A percentile compares a stretch with the other conserved stretches of the same genome.
phyloP scores from a whole-genome alignment of 2,329 filamentous ascomycete species.

The Sclerotinia spermophila region DNA sequence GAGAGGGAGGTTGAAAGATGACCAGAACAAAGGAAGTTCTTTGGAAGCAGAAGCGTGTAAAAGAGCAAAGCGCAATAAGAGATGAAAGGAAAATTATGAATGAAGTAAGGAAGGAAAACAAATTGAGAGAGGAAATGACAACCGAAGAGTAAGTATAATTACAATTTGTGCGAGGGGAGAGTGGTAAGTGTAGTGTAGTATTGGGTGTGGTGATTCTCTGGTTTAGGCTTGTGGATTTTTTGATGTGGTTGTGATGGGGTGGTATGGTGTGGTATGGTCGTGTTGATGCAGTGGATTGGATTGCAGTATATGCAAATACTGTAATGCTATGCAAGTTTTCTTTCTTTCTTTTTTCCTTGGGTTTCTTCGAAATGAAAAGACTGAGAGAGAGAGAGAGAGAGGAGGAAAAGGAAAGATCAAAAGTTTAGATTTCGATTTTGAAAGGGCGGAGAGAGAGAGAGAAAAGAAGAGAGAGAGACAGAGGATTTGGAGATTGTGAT shows the following conservation, averaged over 20 bases:
- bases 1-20: not conserved
- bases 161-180: slow-evolving; percentile 4
- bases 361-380: not conserved
- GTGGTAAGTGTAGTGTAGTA: not conserved
- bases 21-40: slow-evolving; percentile 11
- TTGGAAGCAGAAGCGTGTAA: not conserved
- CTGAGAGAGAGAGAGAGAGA: no score
- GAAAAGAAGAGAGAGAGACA: not conserved
- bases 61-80: not conserved
- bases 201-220: not conserved
- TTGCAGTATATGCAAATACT: slow-evolving; percentile 7
- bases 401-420: not conserved
- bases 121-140: not conserved
- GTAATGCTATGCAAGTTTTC: slow-evolving; percentile 12
- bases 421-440: not conserved
- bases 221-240: not conserved
- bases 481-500: not conserved
- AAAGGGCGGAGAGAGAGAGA: not conserved
- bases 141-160: not conserved
- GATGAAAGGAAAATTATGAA: slow-evolving; percentile 4
- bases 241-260: not conserved
- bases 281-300: slow-evolving; percentile 11
- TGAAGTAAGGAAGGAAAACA: not conserved
- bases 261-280: not conserved
- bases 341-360: not conserved